Evolutionary conservation across 106 monocot species (phyloP).

Genomic region (Triglochin maritima): DNA sequence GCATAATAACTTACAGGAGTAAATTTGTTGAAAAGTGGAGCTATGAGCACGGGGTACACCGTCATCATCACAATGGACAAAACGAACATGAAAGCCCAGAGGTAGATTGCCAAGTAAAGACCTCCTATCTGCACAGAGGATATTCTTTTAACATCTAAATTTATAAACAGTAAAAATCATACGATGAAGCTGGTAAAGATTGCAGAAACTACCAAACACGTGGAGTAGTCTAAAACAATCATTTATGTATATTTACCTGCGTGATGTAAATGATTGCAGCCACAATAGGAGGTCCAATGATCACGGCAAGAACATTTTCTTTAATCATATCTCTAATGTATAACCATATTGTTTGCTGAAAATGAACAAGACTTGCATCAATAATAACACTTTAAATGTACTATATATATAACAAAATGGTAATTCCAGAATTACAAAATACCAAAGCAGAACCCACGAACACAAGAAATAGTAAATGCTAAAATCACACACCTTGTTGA

Average conservation of each 20-base stretch:
- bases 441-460: background rate
- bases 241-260: constrained; percentile 33
- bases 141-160: too few species aligned
- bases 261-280: constrained; percentile 80
- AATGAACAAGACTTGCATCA: constrained; percentile 6
- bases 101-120: constrained; percentile 91
- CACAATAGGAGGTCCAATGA: constrained; percentile 88
- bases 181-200: too few species aligned
- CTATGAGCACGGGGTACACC: constrained; percentile 81
- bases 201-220: too few species aligned
- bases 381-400: background rate
- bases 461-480: constrained; percentile 1
- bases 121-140: constrained; percentile 72
- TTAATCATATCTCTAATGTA: constrained; percentile 86
- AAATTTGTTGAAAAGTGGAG: constrained; percentile 95
- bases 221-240: too few species aligned
- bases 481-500: constrained; percentile 66
- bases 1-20: constrained; percentile 69
- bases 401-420: background rate
- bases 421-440: background rate
- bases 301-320: constrained; percentile 52
- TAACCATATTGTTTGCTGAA: constrained; percentile 85
- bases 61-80: constrained; percentile 90
- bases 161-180: too few species aligned
- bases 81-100: constrained; percentile 95